phyloP scores from a whole-genome alignment of 805 yeast genomes.

The Sugiyamaella lignohabitans region DNA sequence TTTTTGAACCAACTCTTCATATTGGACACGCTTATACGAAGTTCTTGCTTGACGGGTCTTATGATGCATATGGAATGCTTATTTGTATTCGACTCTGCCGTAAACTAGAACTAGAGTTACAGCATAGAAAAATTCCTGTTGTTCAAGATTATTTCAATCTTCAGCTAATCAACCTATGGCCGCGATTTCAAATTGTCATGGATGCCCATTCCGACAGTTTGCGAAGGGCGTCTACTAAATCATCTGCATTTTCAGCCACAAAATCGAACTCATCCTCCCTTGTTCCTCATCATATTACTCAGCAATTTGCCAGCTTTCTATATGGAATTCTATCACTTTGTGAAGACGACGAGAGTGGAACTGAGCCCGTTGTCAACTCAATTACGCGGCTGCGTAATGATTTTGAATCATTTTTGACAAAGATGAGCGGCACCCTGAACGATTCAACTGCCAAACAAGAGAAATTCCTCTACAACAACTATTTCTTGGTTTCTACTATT shows the following conservation, averaged over 20 bases:
- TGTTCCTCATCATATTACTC: conserved; percentile 62
- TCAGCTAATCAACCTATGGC: conserved; percentile 72
- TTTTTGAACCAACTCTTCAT: conserved; percentile 48
- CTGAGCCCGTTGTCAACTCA: conserved; percentile 69
- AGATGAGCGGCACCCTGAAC: conserved; percentile 43
- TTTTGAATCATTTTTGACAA: conserved; percentile 72
- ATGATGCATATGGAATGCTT: conserved; percentile 73
- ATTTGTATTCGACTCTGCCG: conserved; percentile 69
- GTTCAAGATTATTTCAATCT: conserved; percentile 63
- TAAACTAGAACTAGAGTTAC: conserved; percentile 55
- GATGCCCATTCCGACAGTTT: conserved; percentile 73
- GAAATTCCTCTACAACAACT: conserved; percentile 66
- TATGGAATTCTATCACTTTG: conserved; percentile 61
- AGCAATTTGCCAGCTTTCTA: conserved; percentile 67
- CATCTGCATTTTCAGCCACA: conserved; percentile 28
- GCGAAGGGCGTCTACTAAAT: conserved; percentile 44
- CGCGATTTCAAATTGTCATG: conserved; percentile 67
- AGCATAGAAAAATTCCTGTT: conserved; percentile 63
- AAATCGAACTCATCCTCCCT: conserved; percentile 29
- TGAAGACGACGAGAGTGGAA: conserved; percentile 32
- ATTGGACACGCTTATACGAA: conserved; percentile 46
- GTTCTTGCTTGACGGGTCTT: conserved; percentile 32
- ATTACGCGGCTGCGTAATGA: conserved; percentile 67
- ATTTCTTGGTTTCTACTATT: conserved; percentile 54
- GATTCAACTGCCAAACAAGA: conserved; percentile 41